Conservation (phyloP, 2,329 filamentous ascomycete species). For the Blastomyces silverae region DNA sequence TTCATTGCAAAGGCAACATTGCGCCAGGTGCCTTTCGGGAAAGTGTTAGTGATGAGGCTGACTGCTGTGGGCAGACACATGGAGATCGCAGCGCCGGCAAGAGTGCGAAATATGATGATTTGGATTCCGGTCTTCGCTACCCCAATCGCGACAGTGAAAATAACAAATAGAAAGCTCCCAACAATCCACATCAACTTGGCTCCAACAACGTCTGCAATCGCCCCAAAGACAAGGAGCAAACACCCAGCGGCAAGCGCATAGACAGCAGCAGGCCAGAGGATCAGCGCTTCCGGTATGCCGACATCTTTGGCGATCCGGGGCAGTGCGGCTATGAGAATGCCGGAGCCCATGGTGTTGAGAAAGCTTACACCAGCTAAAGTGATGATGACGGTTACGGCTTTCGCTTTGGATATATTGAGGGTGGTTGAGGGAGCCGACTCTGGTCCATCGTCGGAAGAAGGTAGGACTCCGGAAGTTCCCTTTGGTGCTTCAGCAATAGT, state of each 20-base stretch:
- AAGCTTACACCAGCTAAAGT: constrained; percentile 29
- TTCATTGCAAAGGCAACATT: constrained; percentile 45
- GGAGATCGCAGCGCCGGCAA: constrained; percentile 39
- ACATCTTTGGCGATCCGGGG: constrained; percentile 28
- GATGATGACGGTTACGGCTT: constrained; percentile 23
- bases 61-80: constrained; percentile 43
- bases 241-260: constrained; percentile 40
- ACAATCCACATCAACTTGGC: constrained; percentile 39
- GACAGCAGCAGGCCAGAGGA: constrained; percentile 25
- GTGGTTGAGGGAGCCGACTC: not conserved
- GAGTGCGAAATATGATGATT: constrained; percentile 41
- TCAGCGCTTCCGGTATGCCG: constrained; percentile 23
- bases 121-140: constrained; percentile 31
- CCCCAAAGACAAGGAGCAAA: constrained; percentile 41
- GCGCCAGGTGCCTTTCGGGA: constrained; percentile 38
- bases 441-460: not conserved
- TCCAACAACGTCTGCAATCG: constrained; percentile 45
- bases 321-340: constrained; percentile 28
- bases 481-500: not conserved
- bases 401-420: constrained; percentile 16
- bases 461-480: not conserved
- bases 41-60: constrained; percentile 41
- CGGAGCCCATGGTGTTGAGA: constrained; percentile 29
- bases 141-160: constrained; percentile 38
- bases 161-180: constrained; percentile 37